These are phyloP conservation scores for Lactifluus pinguis DNA, from an alignment of 768 basidiomycete genomes.

Conservation along the genomic window DNA sequence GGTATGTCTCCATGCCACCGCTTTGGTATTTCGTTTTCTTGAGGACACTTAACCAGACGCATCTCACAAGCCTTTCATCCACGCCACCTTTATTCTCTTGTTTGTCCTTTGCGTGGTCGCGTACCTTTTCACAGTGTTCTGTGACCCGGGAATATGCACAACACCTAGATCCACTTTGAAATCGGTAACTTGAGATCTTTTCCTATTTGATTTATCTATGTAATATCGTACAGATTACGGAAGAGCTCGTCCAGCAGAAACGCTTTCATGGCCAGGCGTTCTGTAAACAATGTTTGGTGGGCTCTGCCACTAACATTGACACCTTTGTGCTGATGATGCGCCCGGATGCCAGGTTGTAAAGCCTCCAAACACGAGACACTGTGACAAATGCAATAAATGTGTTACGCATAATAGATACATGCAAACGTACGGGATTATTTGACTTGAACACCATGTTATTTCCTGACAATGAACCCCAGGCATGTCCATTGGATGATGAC, in stretches of 20 bases:
- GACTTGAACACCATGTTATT: too few species aligned
- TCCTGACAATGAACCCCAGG: neutral
- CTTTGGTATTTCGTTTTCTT: neutral
- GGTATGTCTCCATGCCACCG: neutral
- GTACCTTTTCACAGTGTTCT: neutral
- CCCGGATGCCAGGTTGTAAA: neutral
- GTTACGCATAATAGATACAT: neutral
- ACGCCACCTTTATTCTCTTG: neutral
- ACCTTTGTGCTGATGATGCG: neutral
- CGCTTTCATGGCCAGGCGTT: too few species aligned
- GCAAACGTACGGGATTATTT: neutral
- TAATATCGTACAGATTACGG: neutral
- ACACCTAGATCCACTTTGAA: neutral
- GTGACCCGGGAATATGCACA: slow-evolving; percentile 2
- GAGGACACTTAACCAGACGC: neutral
- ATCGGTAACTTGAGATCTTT: neutral
- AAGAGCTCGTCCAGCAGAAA: neutral
- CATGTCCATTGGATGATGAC: neutral
- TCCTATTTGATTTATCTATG: neutral
- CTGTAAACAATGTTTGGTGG: slow-evolving; percentile 1
- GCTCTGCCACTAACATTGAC: neutral
- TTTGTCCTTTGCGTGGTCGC: neutral
- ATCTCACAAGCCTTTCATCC: neutral
- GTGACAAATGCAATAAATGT: slow-evolving; percentile 6
- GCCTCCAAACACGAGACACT: neutral